Conservation (phyloP, 2,329 filamentous ascomycete species). For the Lasiodiplodia sp. region DNA sequence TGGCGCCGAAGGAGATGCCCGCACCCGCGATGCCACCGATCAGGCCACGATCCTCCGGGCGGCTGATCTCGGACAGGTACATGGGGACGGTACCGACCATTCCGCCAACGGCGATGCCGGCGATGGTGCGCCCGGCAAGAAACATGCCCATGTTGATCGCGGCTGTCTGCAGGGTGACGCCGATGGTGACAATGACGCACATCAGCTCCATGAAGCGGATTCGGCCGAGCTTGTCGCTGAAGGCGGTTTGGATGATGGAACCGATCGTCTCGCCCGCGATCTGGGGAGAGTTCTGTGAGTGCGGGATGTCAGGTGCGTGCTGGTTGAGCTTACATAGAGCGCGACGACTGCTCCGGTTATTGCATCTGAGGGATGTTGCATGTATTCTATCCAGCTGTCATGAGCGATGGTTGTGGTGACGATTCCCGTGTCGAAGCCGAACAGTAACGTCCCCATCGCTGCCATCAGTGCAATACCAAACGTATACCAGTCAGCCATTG, state of each 20-base stretch:
- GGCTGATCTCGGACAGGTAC: conserved; percentile 43
- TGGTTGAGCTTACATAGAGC: conserved; percentile 33
- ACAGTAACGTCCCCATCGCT: conserved; percentile 32
- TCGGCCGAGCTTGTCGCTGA: conserved; percentile 34
- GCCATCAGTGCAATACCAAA: no score
- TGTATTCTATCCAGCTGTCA: conserved; percentile 40
- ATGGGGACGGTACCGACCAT: conserved; percentile 36
- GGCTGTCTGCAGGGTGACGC: conserved; percentile 47
- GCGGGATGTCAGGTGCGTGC: conserved; percentile 33
- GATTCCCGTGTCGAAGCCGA: conserved; percentile 45
- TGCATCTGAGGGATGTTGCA: conserved; percentile 38
- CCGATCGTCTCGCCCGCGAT: no score
- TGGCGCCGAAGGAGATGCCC: conserved; percentile 49
- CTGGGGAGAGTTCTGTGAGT: not conserved
- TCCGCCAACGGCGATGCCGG: conserved; percentile 58
- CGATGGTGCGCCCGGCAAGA: conserved; percentile 59
- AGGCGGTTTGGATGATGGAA: conserved; percentile 1
- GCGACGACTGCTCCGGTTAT: conserved; percentile 46
- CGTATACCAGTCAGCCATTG: no score
- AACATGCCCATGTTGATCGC: conserved; percentile 52
- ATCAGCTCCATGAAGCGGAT: conserved; percentile 42
- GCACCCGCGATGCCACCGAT: conserved; percentile 43
- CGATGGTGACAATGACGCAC: conserved; percentile 43
- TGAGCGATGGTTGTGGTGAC: conserved; percentile 44
- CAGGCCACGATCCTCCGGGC: conserved; percentile 42